A percentile compares a stretch with the other conserved stretches of the same genome.
phyloP scores from a whole-genome alignment of 768 basidiomycete species.

The Tricholoma matsutake region DNA sequence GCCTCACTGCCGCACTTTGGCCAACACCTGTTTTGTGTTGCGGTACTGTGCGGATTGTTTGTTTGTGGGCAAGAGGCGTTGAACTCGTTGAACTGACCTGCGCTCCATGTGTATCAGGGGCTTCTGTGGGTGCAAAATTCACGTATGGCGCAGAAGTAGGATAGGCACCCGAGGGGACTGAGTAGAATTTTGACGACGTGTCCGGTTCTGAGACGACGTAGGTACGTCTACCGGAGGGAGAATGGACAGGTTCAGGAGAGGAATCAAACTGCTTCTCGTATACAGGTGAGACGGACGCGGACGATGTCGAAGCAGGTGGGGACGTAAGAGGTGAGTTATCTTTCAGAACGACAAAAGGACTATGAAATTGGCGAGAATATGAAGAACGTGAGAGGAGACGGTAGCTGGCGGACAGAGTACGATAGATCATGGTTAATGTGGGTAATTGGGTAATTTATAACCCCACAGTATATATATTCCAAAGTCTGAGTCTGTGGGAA shows the following conservation, averaged over 20 bases:
- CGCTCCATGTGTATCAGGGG: slow-evolving; percentile 32
- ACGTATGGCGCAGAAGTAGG: slow-evolving; percentile 46
- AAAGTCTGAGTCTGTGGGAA: slow-evolving; percentile 21
- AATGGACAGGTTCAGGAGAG: slow-evolving; percentile 44
- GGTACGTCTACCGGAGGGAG: slow-evolving; percentile 49
- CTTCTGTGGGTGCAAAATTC: slow-evolving; percentile 38
- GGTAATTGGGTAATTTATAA: slow-evolving; percentile 5
- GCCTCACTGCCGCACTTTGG: slow-evolving; percentile 45
- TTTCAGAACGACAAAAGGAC: slow-evolving; percentile 53
- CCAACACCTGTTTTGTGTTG: slow-evolving; percentile 44
- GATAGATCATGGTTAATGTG: slow-evolving; percentile 27
- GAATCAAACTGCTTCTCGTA: slow-evolving; percentile 66
- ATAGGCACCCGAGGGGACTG: slow-evolving; percentile 72
- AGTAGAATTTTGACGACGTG: slow-evolving; percentile 54
- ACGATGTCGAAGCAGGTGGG: slow-evolving; percentile 31
- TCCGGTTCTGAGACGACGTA: slow-evolving; percentile 78
- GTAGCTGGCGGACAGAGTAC: slow-evolving; percentile 20
- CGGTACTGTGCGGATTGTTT: slow-evolving; percentile 39
- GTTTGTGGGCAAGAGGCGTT: slow-evolving; percentile 36
- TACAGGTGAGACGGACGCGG: slow-evolving; percentile 26
- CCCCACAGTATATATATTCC: slow-evolving; percentile 14
- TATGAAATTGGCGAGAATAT: slow-evolving; percentile 55
- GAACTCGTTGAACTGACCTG: slow-evolving; percentile 43
- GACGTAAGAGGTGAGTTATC: slow-evolving; percentile 36
- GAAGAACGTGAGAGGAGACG: slow-evolving; percentile 20